A percentile compares a stretch with the other conserved stretches of the same genome.
These are phyloP conservation scores for Suillus lakei DNA, from an alignment of 768 basidiomycete genomes.

Conservation along the genomic window DNA sequence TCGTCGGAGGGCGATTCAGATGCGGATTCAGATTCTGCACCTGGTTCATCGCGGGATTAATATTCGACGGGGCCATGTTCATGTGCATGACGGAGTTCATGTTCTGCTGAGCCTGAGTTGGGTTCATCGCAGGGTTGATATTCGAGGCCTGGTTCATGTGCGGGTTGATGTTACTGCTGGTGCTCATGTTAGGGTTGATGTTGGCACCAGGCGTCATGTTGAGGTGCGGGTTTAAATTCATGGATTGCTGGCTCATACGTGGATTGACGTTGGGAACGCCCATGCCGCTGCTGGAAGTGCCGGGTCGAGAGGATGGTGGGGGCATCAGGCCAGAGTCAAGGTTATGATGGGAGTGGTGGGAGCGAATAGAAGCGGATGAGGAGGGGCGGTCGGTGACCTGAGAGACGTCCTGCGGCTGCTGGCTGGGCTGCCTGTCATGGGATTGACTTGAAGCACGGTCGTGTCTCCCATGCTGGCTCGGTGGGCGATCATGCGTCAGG, in stretches of 20 bases:
- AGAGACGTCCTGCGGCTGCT: constrained; percentile 1
- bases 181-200: constrained; percentile 21
- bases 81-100: constrained; percentile 19
- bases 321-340: constrained; percentile 28
- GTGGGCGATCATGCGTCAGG: constrained; percentile 28
- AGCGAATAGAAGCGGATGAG: constrained; percentile 33
- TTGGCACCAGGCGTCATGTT: constrained; percentile 17
- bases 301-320: constrained; percentile 29
- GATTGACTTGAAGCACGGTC: constrained; percentile 29
- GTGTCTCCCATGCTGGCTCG: constrained; percentile 27
- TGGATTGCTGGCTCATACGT: constrained; percentile 30
- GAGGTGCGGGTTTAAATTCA: constrained; percentile 27
- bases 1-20: constrained; percentile 34
- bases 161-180: constrained; percentile 14
- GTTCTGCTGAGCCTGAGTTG: constrained; percentile 25
- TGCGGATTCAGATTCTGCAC: constrained; percentile 4
- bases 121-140: constrained; percentile 16
- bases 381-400: constrained; percentile 27
- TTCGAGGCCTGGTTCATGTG: constrained; percentile 28
- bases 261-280: constrained; percentile 15
- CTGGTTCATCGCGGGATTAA: constrained; percentile 18
- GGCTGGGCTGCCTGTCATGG: constrained; percentile 22
- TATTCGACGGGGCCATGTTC: constrained; percentile 15
- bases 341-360: constrained; percentile 29
- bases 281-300: constrained; percentile 28